phyloP scores from a whole-genome alignment of 345 rosid genomes.

The Corymbia maculata region DNA sequence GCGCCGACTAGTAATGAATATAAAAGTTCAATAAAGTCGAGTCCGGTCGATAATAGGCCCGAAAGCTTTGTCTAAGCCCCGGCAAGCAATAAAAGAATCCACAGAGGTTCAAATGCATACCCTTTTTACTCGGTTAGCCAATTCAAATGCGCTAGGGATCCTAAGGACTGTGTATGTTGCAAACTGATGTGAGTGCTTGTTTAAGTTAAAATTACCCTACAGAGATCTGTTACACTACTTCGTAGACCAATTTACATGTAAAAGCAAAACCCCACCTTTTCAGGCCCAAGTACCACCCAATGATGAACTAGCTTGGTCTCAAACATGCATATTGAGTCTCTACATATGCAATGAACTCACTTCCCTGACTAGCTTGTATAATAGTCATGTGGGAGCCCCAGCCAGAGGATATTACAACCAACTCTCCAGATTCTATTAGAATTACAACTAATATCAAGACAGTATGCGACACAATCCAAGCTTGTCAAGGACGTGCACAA shows the following conservation, averaged over 20 bases:
- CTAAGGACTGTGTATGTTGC: not conserved
- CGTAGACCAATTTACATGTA: not conserved
- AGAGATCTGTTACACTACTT: not conserved
- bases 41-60: not conserved
- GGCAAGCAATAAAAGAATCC: not conserved
- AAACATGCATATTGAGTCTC: not conserved
- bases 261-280: not conserved
- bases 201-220: not conserved
- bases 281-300: not conserved
- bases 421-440: not conserved
- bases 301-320: not conserved
- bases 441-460: not conserved
- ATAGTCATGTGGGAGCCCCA: not conserved
- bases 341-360: not conserved
- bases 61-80: not conserved
- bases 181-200: not conserved
- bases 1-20: not conserved
- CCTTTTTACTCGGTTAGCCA: not conserved
- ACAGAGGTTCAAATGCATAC: not conserved
- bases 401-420: not conserved
- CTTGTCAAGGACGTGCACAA: not conserved
- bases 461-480: not conserved
- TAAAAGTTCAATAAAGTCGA: not conserved
- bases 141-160: not conserved
- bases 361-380: not conserved